phyloP scores from a whole-genome alignment of 768 basidiomycete genomes.

The Agrocybe praecox region DNA sequence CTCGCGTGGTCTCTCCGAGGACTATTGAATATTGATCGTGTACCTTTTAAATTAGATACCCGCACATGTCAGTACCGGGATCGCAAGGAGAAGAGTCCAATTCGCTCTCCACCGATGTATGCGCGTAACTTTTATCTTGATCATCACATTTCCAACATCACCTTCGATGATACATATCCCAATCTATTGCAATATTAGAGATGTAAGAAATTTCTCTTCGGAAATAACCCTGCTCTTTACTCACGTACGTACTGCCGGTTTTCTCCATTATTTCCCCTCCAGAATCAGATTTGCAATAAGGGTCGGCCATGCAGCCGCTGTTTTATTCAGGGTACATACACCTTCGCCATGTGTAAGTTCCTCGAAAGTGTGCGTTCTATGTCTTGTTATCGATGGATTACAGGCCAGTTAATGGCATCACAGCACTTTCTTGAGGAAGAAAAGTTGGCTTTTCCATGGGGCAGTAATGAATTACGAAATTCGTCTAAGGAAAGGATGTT shows the following conservation, averaged over 20 bases:
- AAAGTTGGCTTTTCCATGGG: background rate
- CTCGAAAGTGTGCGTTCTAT: background rate
- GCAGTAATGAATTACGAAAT: background rate
- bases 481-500: background rate
- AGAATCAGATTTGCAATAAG: constrained; percentile 5
- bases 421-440: background rate
- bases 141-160: background rate
- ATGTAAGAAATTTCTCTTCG: constrained; percentile 3
- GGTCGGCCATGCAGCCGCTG: constrained; percentile 5
- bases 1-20: constrained; percentile 13
- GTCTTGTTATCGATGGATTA: background rate
- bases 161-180: background rate
- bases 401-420: background rate
- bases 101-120: background rate
- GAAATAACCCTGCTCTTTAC: constrained; percentile 8
- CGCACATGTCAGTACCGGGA: constrained; percentile 7
- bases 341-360: background rate
- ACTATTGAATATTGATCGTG: background rate
- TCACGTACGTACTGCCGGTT: constrained; percentile 12
- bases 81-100: background rate
- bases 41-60: constrained; percentile 2
- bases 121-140: background rate
- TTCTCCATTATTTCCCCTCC: background rate
- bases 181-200: constrained; percentile 8
- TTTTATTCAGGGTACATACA: constrained; percentile 3